These are phyloP conservation scores for Trypanosoma melophagium DNA, from an alignment of 208 protist species.

Conservation along the genomic window DNA sequence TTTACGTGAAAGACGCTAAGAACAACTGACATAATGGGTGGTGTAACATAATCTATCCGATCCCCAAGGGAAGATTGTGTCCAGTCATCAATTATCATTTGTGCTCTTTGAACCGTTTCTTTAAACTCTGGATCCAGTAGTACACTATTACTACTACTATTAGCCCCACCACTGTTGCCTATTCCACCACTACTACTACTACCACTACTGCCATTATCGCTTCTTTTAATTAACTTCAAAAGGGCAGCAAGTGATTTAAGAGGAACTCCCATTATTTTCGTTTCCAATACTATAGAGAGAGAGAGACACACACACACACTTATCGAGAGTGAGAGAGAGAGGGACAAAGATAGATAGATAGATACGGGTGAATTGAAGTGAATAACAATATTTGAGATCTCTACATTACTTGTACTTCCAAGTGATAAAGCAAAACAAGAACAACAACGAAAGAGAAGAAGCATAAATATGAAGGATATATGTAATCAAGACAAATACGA, in stretches of 20 bases:
- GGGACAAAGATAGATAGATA: too few species aligned
- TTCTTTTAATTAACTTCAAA: conserved; percentile 24
- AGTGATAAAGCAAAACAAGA: conserved; percentile 24
- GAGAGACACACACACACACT: too few species aligned
- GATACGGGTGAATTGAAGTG: too few species aligned
- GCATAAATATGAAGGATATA: neutral
- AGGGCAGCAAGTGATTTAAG: conserved; percentile 12
- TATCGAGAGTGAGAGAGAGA: neutral
- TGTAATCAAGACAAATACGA: neutral
- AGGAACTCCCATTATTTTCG: neutral
- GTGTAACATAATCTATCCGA: conserved; percentile 1
- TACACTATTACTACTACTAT: conserved; percentile 13
- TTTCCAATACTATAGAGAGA: neutral
- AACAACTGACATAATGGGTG: conserved; percentile 41
- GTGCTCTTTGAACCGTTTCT: conserved; percentile 28
- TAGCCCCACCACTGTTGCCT: too few species aligned
- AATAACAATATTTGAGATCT: too few species aligned
- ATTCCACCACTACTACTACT: too few species aligned
- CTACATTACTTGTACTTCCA: neutral
- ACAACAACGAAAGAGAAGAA: conserved; percentile 7
- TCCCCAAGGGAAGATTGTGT: neutral
- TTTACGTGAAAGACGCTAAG: conserved; percentile 54
- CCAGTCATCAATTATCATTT: conserved; percentile 18
- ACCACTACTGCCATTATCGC: conserved; percentile 14
- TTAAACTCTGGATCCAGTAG: conserved; percentile 35